phyloP scores from a whole-genome alignment of 2,329 filamentous ascomycete genomes.

The Dactylellina parvicollis region DNA sequence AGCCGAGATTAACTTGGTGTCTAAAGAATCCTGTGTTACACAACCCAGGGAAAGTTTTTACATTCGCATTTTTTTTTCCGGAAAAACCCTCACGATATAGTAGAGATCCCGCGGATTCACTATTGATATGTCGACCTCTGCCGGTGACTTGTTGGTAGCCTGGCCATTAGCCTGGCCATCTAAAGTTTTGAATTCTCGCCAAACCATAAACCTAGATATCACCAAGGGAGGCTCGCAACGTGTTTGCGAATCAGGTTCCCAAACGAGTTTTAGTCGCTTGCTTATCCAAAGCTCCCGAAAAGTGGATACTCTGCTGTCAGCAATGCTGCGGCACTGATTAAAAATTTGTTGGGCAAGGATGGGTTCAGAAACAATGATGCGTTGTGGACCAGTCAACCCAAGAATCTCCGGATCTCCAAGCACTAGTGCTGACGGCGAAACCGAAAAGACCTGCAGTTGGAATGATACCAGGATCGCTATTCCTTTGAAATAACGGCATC shows the following conservation, averaged over 20 bases:
- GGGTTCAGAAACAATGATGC: slow-evolving; percentile 6
- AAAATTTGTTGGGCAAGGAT: slow-evolving; percentile 11
- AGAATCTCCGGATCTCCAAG: slow-evolving; percentile 7
- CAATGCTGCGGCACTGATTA: slow-evolving; percentile 13
- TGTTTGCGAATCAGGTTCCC: not conserved
- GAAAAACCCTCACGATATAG: too few species aligned
- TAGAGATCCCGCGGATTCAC: too few species aligned
- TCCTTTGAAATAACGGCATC: too few species aligned
- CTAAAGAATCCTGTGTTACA: too few species aligned
- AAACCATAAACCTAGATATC: slow-evolving; percentile 1
- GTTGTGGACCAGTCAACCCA: slow-evolving; percentile 15
- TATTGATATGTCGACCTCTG: too few species aligned
- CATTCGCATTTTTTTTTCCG: too few species aligned
- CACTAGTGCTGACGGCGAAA: slow-evolving; percentile 47
- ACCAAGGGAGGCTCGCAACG: slow-evolving; percentile 1
- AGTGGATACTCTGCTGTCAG: slow-evolving; percentile 43
- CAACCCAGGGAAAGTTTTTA: too few species aligned
- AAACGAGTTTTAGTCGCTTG: not conserved
- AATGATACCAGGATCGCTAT: too few species aligned
- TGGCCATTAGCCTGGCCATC: slow-evolving; percentile 1
- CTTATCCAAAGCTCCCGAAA: slow-evolving; percentile 7
- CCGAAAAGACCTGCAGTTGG: slow-evolving; percentile 25
- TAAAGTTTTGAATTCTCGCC: slow-evolving; percentile 11
- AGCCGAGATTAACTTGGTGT: too few species aligned
- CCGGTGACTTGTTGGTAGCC: too few species aligned